Conservation (phyloP, 1,284 basidiomycete species). For the Fomes fomentarius region DNA sequence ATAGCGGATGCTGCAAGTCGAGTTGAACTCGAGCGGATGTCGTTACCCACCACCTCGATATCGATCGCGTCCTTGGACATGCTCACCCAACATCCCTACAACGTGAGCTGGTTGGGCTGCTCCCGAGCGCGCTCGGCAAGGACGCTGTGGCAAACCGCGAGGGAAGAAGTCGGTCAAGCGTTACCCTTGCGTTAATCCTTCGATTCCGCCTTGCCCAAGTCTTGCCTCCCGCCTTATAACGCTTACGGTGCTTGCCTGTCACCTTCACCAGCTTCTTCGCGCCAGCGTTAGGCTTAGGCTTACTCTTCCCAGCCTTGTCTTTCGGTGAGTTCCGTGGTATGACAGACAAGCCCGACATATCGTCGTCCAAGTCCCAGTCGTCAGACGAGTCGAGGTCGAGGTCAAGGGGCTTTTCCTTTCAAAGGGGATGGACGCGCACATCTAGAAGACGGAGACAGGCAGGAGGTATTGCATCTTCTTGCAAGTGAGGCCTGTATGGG, state of each 20-base stretch:
- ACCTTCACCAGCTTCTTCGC: neutral
- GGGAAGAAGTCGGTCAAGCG: too few relatives aligned
- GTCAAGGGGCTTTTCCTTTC: conserved; percentile 11
- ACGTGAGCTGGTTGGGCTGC: too few relatives aligned
- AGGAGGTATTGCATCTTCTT: conserved; percentile 59
- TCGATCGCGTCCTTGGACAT: too few relatives aligned
- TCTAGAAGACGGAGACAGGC: conserved; percentile 51
- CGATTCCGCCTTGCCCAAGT: too few relatives aligned
- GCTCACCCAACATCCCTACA: too few relatives aligned
- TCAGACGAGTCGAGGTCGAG: conserved; percentile 33
- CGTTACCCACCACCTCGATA: too few relatives aligned
- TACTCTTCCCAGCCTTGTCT: neutral
- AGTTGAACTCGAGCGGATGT: too few relatives aligned
- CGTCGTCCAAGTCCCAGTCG: conserved; percentile 37
- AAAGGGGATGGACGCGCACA: conserved; percentile 50
- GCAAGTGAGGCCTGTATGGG: conserved; percentile 61
- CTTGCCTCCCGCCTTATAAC: too few relatives aligned
- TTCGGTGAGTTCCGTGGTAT: conserved; percentile 27
- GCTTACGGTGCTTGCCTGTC: neutral
- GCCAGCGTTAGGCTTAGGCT: neutral
- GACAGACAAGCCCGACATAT: conserved; percentile 46
- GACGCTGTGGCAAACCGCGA: too few relatives aligned
- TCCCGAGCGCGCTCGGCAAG: too few relatives aligned
- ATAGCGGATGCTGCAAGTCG: too few relatives aligned
- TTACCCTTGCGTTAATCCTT: too few relatives aligned